Evolutionary conservation across 345 rosid genomes (phyloP).

Genomic region (Lumnitzera racemosa): DNA sequence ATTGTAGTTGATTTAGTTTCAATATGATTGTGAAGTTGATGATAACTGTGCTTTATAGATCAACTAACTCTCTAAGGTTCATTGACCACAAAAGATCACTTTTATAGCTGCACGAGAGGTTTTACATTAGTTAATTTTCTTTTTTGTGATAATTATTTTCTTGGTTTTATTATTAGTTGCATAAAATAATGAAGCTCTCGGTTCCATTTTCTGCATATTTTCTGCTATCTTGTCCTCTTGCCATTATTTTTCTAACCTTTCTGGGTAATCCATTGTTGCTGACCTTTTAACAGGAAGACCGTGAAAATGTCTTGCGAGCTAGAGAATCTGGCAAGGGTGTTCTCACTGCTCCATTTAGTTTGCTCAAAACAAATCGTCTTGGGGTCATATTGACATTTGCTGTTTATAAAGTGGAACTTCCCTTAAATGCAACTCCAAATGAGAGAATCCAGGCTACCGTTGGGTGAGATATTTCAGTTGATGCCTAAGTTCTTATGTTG

Average conservation of each 20-base stretch:
- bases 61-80: too few species aligned
- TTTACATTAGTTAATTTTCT: too few species aligned
- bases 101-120: too few species aligned
- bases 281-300: conserved; percentile 66
- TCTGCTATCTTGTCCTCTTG: neutral
- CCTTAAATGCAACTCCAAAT: conserved; percentile 66
- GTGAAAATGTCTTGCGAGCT: conserved; percentile 81
- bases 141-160: too few species aligned
- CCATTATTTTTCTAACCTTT: too few species aligned
- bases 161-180: too few species aligned
- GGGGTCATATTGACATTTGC: conserved; percentile 96
- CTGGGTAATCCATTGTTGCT: conserved; percentile 5
- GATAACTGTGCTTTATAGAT: too few species aligned
- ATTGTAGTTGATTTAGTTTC: too few species aligned
- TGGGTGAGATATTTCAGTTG: conserved; percentile 44
- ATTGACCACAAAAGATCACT: too few species aligned
- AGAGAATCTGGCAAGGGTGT: conserved; percentile 87
- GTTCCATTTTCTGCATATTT: conserved; percentile 8
- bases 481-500: neutral
- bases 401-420: conserved; percentile 75
- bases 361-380: conserved; percentile 82
- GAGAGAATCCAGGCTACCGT: conserved; percentile 81
- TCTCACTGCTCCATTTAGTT: conserved; percentile 89
- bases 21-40: too few species aligned
- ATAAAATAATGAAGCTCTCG: too few species aligned